Evolutionary conservation across 1,284 basidiomycete genomes (phyloP), one percentile per base, ranked within the genome.

Genomic region (Gymnopus androsaceus): DNA sequence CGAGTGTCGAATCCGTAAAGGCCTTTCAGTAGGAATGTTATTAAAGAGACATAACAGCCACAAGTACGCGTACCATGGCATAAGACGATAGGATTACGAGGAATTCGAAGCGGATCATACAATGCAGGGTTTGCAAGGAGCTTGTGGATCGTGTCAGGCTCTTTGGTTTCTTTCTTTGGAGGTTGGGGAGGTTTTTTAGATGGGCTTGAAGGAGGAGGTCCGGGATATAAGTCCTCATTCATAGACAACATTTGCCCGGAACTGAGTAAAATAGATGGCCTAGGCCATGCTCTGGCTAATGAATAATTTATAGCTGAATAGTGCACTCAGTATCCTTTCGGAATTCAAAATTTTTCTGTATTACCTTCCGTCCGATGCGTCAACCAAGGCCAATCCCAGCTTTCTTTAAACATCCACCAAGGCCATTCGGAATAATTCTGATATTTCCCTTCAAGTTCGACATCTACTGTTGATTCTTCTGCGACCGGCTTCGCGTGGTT

Each of bases 1-100:
- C 92, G 78, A 40, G 94, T 85, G 67, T 96, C 94, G 69, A 98
- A 99, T 6, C 97, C 96, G 66, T 98, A 98, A 2, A 99, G 77
- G 23, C 94, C 94, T 95, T 64, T 41, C 23, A 5, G 6, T 37
- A 14, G 27, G 19, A 33, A 33, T 37, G 36, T 47, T 46, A 19
- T 40, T 30, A 54, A 54, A 23, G 48, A 28, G 28, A 36, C 40
- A 36, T 31, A 44, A 36, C 52, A 48, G 33, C 36, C 41, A 34
- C 6, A 33, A 51, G n/a, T 42, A 25, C 54, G 71, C 84, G 69
- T 68, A 94, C 95, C 95, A 73, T 99, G 96, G 66, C 94, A 98
- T 14, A 99, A 80, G 0, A 97, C 94, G 60, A 99, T 90, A 3
- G 95, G 94, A 70, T 94, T 85, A 12, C 92, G 81, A 0, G 96